Evolutionary conservation across 2,329 filamentous ascomycete species (phyloP), one percentile per base, ranked within the genome.

Genomic region (Colletotrichum sp.): DNA sequence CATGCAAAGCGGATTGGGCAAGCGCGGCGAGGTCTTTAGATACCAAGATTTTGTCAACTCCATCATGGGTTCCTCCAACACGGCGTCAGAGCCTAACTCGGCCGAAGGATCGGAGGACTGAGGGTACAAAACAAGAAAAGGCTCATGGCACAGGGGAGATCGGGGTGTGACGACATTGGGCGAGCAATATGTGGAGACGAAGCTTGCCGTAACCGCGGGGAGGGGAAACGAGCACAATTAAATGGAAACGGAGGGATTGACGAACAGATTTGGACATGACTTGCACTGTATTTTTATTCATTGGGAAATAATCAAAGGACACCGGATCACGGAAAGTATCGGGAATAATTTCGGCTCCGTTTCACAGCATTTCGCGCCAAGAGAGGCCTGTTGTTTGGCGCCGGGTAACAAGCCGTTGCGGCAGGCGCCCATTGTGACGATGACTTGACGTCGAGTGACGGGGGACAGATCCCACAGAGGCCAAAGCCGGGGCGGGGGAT

Each of bases 1-100:
- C 80, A 87, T 87, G 83, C 83, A 85, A 80, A 82, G 87, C 77
- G 85, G 91, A 76, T 77, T 93, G 81, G 85, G 89, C 73, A 94
- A 93, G 81, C 90, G 94, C 77, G 95, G 95, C 1, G 96, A 98
- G 76, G 96, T 98, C 1, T 98, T 99, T 85, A 92, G 93, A 81
- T 99, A 98, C 83, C 92, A 95, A 77, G 97, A 99, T 74, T 98
- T 98, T 85, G 95, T 98, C 77, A 91, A 89, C 77, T 93, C 91
- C 30, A 87, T 94, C 66, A 88, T 91, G 79, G 92, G 93, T 4
- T 88, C 43, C n/a, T 48, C 89, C 12, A 90, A 85, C 55, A 71
- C 82, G 69, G 85, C 83, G 32, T 81, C 84, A 5, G 86, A 86
- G 62, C 77, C 77, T 43, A 68, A 72, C 30, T 77, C 76, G 61